phyloP scores from a whole-genome alignment of 176 grass and related monocot species.

The Bonia amplexicaulis region DNA sequence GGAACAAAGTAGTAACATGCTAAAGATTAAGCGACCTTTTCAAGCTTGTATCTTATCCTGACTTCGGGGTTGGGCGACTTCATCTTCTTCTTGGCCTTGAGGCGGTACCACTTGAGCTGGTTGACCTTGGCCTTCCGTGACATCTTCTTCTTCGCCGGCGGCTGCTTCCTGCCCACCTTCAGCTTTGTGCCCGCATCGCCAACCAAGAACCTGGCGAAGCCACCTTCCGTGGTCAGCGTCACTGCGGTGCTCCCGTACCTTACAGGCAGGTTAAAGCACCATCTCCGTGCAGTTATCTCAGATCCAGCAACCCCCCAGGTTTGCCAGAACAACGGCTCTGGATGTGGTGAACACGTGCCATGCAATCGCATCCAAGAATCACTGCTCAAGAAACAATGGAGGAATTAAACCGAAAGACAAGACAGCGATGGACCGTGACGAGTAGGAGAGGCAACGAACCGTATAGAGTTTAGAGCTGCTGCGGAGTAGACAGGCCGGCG shows the following conservation, averaged over 20 bases:
- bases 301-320: neutral
- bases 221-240: constrained; percentile 34
- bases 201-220: constrained; percentile 42
- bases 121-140: constrained; percentile 71
- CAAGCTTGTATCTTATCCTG: constrained; percentile 76
- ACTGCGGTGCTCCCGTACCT: constrained; percentile 39
- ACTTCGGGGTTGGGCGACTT: constrained; percentile 79
- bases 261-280: constrained; percentile 10
- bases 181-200: neutral
- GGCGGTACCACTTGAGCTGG: constrained; percentile 70
- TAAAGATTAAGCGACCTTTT: constrained; percentile 5
- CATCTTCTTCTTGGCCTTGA: constrained; percentile 84
- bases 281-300: neutral
- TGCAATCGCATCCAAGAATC: neutral
- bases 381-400: constrained; percentile 15
- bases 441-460: neutral
- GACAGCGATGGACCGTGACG: neutral
- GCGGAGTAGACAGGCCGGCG: neutral
- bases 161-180: neutral
- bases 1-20: neutral
- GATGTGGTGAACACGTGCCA: neutral
- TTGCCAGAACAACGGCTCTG: neutral
- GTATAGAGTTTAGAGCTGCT: neutral
- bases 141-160: constrained; percentile 45
- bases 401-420: neutral